A percentile compares a stretch with the other conserved stretches of the same genome.
phyloP scores from a whole-genome alignment of 306 rosid genomes.

The Dalbergia cochinchinensis region DNA sequence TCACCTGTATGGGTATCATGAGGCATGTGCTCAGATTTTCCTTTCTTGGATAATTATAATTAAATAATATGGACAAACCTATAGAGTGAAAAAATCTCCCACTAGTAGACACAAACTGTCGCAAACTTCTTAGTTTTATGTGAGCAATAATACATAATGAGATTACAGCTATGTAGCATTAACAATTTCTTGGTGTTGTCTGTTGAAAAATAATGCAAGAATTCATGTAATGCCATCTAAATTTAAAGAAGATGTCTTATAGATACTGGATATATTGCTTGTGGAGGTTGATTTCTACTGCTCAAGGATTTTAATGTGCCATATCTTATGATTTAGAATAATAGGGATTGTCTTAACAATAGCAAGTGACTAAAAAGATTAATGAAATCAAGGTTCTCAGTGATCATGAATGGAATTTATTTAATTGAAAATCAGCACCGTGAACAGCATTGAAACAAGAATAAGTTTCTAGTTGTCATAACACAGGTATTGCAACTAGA shows the following conservation, averaged over 20 bases:
- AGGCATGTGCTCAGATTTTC: constrained; percentile 12
- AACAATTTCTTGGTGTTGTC: too few species aligned
- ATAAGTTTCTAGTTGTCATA: too few species aligned
- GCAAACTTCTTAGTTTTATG: neutral
- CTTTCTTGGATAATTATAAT: neutral
- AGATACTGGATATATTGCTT: too few species aligned
- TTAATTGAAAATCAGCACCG: neutral
- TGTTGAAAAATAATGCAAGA: too few species aligned
- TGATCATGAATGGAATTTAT: constrained; percentile 12
- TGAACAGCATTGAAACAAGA: too few species aligned
- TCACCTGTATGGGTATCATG: constrained; percentile 60
- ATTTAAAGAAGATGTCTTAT: neutral
- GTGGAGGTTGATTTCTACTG: neutral
- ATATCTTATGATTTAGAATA: too few species aligned
- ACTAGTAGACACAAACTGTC: neutral
- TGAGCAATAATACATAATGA: neutral
- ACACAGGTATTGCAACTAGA: too few species aligned
- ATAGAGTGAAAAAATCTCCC: neutral
- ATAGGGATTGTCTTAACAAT: too few species aligned
- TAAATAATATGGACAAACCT: neutral
- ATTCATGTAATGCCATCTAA: neutral
- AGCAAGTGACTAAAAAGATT: too few species aligned
- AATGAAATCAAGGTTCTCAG: too few species aligned
- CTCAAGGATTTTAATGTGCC: too few species aligned
- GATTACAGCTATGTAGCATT: too few species aligned